phyloP scores from a whole-genome alignment of 352 stramenopile genomes.

The Thraustochytrium sp. region DNA sequence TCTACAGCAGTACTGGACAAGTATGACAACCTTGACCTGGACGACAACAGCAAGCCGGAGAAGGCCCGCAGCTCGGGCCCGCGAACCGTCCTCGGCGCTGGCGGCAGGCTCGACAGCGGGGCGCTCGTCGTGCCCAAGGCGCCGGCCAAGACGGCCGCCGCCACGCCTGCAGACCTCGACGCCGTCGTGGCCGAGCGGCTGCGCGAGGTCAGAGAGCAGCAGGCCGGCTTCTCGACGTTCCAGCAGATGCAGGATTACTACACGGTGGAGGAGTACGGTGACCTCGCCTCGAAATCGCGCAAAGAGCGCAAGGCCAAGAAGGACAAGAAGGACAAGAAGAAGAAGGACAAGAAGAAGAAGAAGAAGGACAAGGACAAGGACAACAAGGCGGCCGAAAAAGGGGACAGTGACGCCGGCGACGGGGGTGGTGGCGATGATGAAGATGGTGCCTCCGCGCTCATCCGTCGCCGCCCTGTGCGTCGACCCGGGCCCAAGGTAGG shows the following conservation, averaged over 20 bases:
- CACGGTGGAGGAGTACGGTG: background rate
- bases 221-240: background rate
- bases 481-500: too few species aligned
- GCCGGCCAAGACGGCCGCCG: background rate
- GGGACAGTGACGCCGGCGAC: background rate
- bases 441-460: too few species aligned
- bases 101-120: too few species aligned
- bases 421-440: background rate
- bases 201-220: slow-evolving; percentile 6
- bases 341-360: background rate
- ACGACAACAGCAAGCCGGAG: background rate
- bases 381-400: background rate
- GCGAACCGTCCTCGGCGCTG: too few species aligned
- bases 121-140: too few species aligned
- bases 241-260: slow-evolving; percentile 37
- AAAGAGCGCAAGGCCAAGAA: background rate
- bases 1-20: background rate
- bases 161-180: background rate
- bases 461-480: too few species aligned
- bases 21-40: slow-evolving; percentile 6
- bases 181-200: background rate
- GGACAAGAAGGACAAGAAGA: slow-evolving; percentile 12
- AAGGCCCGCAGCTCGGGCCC: background rate
- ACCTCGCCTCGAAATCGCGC: background rate
- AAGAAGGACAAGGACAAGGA: slow-evolving; percentile 27